A percentile compares a stretch with the other conserved stretches of the same genome.
Evolutionary conservation across 192 early-diverging fungal genomes (phyloP).

Genomic region (Helicostylum pulchrum): DNA sequence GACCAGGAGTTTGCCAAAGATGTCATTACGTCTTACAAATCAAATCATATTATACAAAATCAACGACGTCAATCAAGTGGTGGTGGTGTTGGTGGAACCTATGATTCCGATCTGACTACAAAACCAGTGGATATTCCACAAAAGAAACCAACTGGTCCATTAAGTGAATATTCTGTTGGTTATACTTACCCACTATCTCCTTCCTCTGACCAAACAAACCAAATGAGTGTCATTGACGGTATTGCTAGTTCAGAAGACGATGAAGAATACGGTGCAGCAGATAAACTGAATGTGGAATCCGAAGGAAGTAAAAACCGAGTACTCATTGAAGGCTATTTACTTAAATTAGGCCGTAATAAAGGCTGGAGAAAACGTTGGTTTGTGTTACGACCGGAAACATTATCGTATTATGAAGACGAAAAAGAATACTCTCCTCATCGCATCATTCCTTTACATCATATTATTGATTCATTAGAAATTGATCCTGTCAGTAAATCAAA

Average conservation of each 20-base stretch:
- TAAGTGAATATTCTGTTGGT: slow-evolving; percentile 20
- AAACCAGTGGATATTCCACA: slow-evolving; percentile 24
- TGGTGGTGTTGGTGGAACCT: background rate
- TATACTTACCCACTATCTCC: slow-evolving; percentile 32
- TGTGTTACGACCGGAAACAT: slow-evolving; percentile 51
- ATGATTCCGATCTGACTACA: background rate
- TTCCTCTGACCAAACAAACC: slow-evolving; percentile 20
- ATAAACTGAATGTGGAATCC: slow-evolving; percentile 32
- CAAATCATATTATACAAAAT: slow-evolving; percentile 18
- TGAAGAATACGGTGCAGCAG: slow-evolving; percentile 24
- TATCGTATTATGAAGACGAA: slow-evolving; percentile 59
- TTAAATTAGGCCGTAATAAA: slow-evolving; percentile 54
- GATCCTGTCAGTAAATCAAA: slow-evolving; percentile 52
- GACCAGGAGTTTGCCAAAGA: slow-evolving; percentile 34
- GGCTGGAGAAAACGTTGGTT: slow-evolving; percentile 66
- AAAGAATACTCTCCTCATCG: slow-evolving; percentile 54
- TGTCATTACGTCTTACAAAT: slow-evolving; percentile 30
- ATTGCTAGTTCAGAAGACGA: slow-evolving; percentile 34
- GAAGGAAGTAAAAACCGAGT: slow-evolving; percentile 49
- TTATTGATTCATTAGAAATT: slow-evolving; percentile 54
- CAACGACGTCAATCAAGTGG: slow-evolving; percentile 21
- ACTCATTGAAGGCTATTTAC: slow-evolving; percentile 48
- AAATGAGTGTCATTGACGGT: slow-evolving; percentile 24
- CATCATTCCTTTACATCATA: slow-evolving; percentile 45
- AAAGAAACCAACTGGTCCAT: background rate